A percentile compares a stretch with the other conserved stretches of the same genome.
phyloP scores from a whole-genome alignment of 2,329 filamentous ascomycete genomes.

The Cladosporium oxysporum region DNA sequence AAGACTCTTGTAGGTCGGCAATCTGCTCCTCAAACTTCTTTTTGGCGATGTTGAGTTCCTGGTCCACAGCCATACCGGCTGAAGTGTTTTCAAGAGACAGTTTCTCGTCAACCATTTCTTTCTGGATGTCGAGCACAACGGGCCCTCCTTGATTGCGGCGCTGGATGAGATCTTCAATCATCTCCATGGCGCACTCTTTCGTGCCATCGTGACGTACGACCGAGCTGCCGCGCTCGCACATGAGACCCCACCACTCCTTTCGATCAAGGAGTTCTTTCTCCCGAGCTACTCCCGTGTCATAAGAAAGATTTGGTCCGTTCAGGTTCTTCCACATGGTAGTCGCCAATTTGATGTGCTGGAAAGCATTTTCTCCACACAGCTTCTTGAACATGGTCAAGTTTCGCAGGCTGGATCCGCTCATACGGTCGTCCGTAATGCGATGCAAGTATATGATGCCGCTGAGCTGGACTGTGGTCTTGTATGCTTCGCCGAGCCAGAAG shows the following conservation, averaged over 20 bases:
- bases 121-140: constrained; percentile 27
- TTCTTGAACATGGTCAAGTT: constrained; percentile 50
- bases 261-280: constrained; percentile 14
- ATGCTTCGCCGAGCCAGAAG: constrained; percentile 40
- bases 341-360: constrained; percentile 44
- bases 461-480: constrained; percentile 37
- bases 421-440: constrained; percentile 46
- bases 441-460: constrained; percentile 52
- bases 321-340: constrained; percentile 46
- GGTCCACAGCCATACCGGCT: constrained; percentile 23
- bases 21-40: constrained; percentile 14
- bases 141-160: not conserved
- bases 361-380: constrained; percentile 45
- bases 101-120: constrained; percentile 29
- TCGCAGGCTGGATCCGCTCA: constrained; percentile 42
- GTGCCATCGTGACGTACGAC: constrained; percentile 23
- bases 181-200: constrained; percentile 24
- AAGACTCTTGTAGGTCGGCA: constrained; percentile 7
- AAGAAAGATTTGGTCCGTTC: constrained; percentile 23
- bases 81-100: constrained; percentile 27
- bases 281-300: constrained; percentile 24
- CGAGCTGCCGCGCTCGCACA: constrained; percentile 25
- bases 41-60: constrained; percentile 3
- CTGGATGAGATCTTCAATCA: constrained; percentile 22
- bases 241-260: constrained; percentile 26